Evolutionary conservation across 2,329 filamentous ascomycete genomes (phyloP), one percentile per base, ranked within the genome.

Genomic region (Beauveria sp.): DNA sequence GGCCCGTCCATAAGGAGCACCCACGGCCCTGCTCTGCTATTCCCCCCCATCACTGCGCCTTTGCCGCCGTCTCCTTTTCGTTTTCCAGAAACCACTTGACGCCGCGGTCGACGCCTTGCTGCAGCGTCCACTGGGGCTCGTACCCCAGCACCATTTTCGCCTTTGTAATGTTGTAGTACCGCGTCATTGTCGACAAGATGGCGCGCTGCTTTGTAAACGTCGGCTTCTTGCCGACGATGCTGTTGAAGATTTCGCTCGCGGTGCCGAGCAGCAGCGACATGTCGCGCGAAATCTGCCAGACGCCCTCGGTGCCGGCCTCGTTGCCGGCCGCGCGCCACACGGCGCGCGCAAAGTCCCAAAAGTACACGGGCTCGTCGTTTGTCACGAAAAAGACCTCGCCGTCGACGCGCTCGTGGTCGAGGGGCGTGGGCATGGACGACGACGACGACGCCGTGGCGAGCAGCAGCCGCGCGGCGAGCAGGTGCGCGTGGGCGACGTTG

Each of bases 321-420:
- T 73, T 78, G 41, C 85, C 85, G 12, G 83, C 83, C 47, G 79
- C 80, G 64, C 76, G 77, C 91, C 91, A 97, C 52, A 96, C 81
- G 44, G 86, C 85, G 46, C 90, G 83, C 62, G 89, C 85, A 71
- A 96, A 89, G 74, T 96, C 91, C 86, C 94, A 96, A 75, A 96
- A 96, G 72, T 93, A 93, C 22, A 96, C 80, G 5, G 93, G 93
- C 67, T 85, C 80, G 74, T 92, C 90, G 73, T 97, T 97, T 62
- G 91, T 94, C 70, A 97, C 84, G 76, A 96, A 86, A 78, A 97
- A 93, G 55, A 87, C 87, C 73, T 97, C 87, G 62, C 93, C 94
- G 71, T 92, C 90, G 55, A 92, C 85, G 62, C 81, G 82, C 76
- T 91, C 88, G 74, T 85, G 77, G 74, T 89, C 85, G 43, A 90